Conservation (phyloP, 83 land plant species). For the Larix sibirica region DNA sequence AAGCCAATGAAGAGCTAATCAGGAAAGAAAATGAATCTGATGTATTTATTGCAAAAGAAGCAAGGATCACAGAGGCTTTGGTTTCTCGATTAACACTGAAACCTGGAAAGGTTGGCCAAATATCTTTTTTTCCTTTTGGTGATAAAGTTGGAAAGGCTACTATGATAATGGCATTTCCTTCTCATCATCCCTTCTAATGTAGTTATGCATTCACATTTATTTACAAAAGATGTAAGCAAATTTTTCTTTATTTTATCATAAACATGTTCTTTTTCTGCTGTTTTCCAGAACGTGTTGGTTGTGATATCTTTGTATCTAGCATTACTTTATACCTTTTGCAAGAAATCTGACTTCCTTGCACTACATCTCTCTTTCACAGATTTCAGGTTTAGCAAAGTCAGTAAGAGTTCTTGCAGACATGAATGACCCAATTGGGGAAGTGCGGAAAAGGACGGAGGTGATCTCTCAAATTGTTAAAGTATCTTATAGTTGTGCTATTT, state of each 20-base stretch:
- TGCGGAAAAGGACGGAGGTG: conserved; percentile 83
- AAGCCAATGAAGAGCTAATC: conserved; percentile 70
- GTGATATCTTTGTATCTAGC: too few species aligned
- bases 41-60: conserved; percentile 60
- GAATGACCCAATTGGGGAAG: conserved; percentile 92
- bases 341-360: too few species aligned
- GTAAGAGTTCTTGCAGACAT: conserved; percentile 83
- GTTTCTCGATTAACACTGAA: conserved; percentile 74
- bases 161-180: too few species aligned
- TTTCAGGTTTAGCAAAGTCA: conserved; percentile 73
- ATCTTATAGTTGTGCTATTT: too few species aligned
- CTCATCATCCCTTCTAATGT: too few species aligned
- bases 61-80: conserved; percentile 71
- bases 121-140: background rate
- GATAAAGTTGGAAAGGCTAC: background rate
- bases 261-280: too few species aligned
- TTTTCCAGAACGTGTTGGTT: too few species aligned
- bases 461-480: too few species aligned
- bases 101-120: conserved; percentile 71
- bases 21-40: conserved; percentile 75
- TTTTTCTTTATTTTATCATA: too few species aligned
- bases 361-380: conserved; percentile 17
- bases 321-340: too few species aligned
- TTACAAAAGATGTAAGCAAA: too few species aligned
- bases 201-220: too few species aligned